These are phyloP conservation scores for Erodium moschatum DNA, from an alignment of 441 rosid genomes.

Conservation along the genomic window DNA sequence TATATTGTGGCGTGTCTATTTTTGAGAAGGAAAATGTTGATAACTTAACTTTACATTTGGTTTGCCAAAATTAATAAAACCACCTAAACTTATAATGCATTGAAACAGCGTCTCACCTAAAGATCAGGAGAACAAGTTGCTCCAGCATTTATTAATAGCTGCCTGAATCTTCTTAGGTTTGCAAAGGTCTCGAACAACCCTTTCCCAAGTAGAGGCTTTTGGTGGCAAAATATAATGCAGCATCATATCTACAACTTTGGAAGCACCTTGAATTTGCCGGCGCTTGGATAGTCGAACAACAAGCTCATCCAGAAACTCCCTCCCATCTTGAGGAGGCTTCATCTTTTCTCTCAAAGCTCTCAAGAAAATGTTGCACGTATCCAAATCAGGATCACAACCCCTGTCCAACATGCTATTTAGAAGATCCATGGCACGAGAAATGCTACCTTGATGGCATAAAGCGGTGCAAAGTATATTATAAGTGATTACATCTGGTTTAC, in stretches of 20 bases:
- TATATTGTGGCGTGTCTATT: background rate
- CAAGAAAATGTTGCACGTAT: constrained; percentile 69
- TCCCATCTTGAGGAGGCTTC: constrained; percentile 62
- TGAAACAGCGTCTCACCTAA: constrained; percentile 7
- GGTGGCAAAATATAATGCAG: constrained; percentile 56
- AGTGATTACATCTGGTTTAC: constrained; percentile 78
- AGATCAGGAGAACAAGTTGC: constrained; percentile 38
- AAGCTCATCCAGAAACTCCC: constrained; percentile 65
- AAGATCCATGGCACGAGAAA: constrained; percentile 66
- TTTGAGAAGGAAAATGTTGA: background rate
- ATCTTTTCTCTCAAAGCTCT: constrained; percentile 55
- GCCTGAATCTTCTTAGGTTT: constrained; percentile 53
- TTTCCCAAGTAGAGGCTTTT: constrained; percentile 51
- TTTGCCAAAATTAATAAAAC: background rate
- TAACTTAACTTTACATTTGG: background rate
- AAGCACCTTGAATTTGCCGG: constrained; percentile 57
- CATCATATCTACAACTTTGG: constrained; percentile 62
- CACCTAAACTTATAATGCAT: background rate
- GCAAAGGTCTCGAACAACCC: constrained; percentile 57
- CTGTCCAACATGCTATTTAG: constrained; percentile 63
- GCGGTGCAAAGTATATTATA: constrained; percentile 73
- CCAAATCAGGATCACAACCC: constrained; percentile 75
- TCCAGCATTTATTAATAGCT: constrained; percentile 59
- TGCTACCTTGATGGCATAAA: constrained; percentile 48
- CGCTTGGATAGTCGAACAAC: constrained; percentile 52